These are phyloP conservation scores for Lactarius sp. DNA, from an alignment of 768 basidiomycete genomes.

Conservation along the genomic window DNA sequence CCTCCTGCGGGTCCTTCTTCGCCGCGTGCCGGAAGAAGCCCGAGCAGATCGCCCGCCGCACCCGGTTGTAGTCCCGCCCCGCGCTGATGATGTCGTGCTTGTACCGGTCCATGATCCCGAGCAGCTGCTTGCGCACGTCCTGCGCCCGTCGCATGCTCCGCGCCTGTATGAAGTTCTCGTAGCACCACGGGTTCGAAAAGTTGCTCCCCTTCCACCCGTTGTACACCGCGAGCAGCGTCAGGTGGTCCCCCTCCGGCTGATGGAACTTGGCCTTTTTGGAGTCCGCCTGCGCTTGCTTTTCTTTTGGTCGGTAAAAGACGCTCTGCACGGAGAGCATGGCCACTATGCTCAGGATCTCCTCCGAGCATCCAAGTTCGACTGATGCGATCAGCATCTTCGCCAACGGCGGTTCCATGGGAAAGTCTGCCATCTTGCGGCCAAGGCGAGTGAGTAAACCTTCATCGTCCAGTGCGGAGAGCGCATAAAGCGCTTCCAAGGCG, in stretches of 20 bases:
- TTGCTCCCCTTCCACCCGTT: slow-evolving; percentile 97
- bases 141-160: slow-evolving; percentile 96
- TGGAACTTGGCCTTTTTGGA: slow-evolving; percentile 99
- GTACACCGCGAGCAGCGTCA: slow-evolving; percentile 90
- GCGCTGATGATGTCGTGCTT: slow-evolving; percentile 96
- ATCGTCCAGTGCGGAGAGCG: slow-evolving; percentile 92
- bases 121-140: slow-evolving; percentile 93
- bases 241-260: slow-evolving; percentile 95
- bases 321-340: slow-evolving; percentile 97
- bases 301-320: slow-evolving; percentile 98
- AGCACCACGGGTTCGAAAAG: slow-evolving; percentile 99
- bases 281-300: slow-evolving; percentile 98
- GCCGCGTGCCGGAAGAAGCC: slow-evolving; percentile 98
- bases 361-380: slow-evolving; percentile 95
- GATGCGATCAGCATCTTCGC: slow-evolving; percentile 99
- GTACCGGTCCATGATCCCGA: slow-evolving; percentile 99
- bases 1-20: slow-evolving; percentile 97
- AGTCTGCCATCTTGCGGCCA: slow-evolving; percentile 99
- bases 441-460: slow-evolving; percentile 92
- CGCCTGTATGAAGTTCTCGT: slow-evolving; percentile 98
- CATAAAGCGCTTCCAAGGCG: slow-evolving; percentile 90
- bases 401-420: slow-evolving; percentile 93
- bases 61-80: slow-evolving; percentile 86
- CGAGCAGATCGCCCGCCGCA: slow-evolving; percentile 93
- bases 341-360: slow-evolving; percentile 94